Evolutionary conservation across 73 alveolate species (phyloP).

Genomic region (Loxodes magnus): DNA sequence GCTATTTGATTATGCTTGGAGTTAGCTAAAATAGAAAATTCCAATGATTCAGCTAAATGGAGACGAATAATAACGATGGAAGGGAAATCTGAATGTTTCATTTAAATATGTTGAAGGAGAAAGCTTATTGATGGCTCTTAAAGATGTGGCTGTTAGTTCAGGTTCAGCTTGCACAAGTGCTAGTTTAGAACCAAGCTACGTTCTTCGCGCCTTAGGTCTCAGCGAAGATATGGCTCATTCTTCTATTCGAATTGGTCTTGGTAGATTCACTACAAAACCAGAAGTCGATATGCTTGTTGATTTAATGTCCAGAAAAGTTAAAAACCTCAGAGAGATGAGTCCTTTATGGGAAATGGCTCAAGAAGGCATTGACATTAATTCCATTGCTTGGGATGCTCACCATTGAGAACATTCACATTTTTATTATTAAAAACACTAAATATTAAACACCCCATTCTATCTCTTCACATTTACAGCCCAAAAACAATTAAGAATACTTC

Average conservation of each 20-base stretch:
- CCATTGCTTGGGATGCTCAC: constrained; percentile 71
- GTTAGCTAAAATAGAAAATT: constrained; percentile 3
- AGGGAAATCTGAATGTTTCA: constrained; percentile 33
- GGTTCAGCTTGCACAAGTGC: constrained; percentile 98
- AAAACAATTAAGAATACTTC: too few relatives aligned
- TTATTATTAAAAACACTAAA: too few relatives aligned
- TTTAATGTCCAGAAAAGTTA: constrained; percentile 35
- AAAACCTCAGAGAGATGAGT: constrained; percentile 70
- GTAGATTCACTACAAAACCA: constrained; percentile 78
- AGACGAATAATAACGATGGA: constrained; percentile 2
- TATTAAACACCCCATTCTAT: too few relatives aligned
- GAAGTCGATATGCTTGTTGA: constrained; percentile 60
- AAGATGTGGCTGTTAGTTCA: constrained; percentile 74
- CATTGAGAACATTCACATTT: too few relatives aligned
- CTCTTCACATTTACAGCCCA: too few relatives aligned
- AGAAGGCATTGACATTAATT: constrained; percentile 65
- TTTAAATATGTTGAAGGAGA: constrained; percentile 97
- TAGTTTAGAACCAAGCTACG: constrained; percentile 86
- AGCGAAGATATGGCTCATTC: constrained; percentile 88
- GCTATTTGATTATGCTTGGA: constrained; percentile 35
- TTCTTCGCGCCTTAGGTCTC: constrained; percentile 85
- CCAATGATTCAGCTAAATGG: constrained; percentile 2
- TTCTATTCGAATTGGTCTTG: constrained; percentile 76
- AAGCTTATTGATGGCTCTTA: constrained; percentile 74
- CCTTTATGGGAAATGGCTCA: constrained; percentile 90